These are phyloP conservation scores for Tuctoria greenei DNA, from an alignment of 176 grass and related monocot species.

Conservation along the genomic window DNA sequence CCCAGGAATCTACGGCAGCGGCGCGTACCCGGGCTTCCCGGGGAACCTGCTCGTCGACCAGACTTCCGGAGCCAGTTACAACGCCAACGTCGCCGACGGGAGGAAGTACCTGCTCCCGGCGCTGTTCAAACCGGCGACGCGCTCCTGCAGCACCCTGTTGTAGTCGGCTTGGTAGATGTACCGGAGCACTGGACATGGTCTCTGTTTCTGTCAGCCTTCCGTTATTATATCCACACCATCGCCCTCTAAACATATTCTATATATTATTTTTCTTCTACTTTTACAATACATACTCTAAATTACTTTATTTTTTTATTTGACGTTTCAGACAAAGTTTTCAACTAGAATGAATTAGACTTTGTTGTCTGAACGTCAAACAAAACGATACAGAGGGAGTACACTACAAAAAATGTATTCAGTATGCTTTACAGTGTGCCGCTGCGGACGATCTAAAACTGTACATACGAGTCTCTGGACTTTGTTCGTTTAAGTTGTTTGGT, in stretches of 20 bases:
- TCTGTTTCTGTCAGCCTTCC: not conserved
- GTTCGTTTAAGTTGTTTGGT: conserved; percentile 4
- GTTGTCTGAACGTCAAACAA: too few relatives aligned
- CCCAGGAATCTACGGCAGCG: conserved; percentile 50
- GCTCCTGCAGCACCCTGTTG: conserved; percentile 53
- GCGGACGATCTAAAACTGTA: conserved; percentile 47
- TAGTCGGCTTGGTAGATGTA: conserved; percentile 1
- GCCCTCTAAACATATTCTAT: too few relatives aligned
- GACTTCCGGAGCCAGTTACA: conserved; percentile 55
- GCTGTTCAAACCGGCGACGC: conserved; percentile 46
- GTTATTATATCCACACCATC: too few relatives aligned
- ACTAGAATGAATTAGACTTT: too few relatives aligned
- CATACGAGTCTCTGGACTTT: conserved; percentile 21
- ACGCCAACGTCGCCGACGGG: conserved; percentile 46
- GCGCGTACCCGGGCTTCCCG: conserved; percentile 52
- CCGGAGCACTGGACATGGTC: not conserved
- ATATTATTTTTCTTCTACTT: too few relatives aligned
- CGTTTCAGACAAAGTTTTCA: too few relatives aligned
- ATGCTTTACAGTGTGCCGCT: too few relatives aligned
- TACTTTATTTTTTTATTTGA: too few relatives aligned
- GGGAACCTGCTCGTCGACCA: conserved; percentile 55
- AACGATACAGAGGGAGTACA: too few relatives aligned
- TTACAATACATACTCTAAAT: too few relatives aligned
- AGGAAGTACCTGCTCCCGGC: conserved; percentile 66
- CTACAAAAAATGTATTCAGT: too few relatives aligned